These are phyloP conservation scores for Annulohypoxylon bovei DNA, from an alignment of 495 filamentous ascomycete genomes.

Conservation along the genomic window DNA sequence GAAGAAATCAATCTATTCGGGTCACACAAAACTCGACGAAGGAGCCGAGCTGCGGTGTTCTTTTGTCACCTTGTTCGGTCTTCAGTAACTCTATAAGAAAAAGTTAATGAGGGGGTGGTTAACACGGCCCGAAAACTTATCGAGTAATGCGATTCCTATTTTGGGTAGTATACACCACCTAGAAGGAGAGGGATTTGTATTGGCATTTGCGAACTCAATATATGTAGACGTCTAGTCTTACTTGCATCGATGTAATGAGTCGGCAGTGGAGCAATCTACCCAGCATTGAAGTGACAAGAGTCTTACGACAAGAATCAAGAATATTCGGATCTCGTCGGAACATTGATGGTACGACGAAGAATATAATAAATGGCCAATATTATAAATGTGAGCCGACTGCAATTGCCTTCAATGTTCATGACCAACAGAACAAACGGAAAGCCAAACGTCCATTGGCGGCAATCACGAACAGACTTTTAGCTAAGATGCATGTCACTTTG, in stretches of 20 bases:
- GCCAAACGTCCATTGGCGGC: conserved; percentile 7
- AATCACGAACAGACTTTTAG: background rate
- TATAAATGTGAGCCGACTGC: conserved; percentile 15
- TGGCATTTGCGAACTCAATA: background rate
- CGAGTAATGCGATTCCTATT: conserved; percentile 5
- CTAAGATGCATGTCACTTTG: conserved; percentile 27
- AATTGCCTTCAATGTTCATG: conserved; percentile 8
- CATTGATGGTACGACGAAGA: conserved; percentile 2
- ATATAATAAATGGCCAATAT: background rate
- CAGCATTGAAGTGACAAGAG: background rate
- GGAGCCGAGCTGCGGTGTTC: conserved; percentile 35
- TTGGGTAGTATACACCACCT: background rate
- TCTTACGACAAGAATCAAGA: conserved; percentile 13
- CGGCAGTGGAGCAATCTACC: conserved; percentile 13
- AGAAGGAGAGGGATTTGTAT: background rate
- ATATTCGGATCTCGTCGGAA: conserved; percentile 2
- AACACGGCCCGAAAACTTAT: conserved; percentile 10
- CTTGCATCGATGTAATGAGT: too few species aligned
- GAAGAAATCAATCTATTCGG: conserved; percentile 13
- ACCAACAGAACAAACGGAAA: conserved; percentile 7
- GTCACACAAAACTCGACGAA: conserved; percentile 29
- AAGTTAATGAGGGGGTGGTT: conserved; percentile 4
- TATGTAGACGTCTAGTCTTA: too few species aligned
- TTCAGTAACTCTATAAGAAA: conserved; percentile 10
- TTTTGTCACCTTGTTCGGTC: conserved; percentile 37